Evolutionary conservation across 108 stramenopile species (phyloP).

Genomic region (Skeletonema menzelii): DNA sequence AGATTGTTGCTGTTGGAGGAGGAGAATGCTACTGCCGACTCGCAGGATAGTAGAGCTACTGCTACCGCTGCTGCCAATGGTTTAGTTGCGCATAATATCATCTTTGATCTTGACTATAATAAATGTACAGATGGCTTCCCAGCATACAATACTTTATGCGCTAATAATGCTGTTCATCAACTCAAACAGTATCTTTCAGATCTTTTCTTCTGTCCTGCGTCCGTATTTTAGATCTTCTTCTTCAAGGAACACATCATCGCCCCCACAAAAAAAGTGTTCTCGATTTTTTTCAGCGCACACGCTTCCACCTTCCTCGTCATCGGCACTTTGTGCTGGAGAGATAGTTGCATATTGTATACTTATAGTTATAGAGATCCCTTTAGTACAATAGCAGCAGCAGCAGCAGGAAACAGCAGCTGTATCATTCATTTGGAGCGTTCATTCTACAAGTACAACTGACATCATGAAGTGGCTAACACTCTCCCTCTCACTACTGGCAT

Average conservation of each 20-base stretch:
- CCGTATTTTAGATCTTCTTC: neutral
- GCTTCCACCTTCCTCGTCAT: neutral
- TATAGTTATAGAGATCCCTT: too few relatives aligned
- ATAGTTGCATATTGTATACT: too few relatives aligned
- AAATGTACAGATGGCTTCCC: too few relatives aligned
- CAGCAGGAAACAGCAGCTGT: too few relatives aligned
- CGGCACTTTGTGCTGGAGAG: neutral
- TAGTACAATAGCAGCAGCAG: too few relatives aligned
- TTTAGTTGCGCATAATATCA: neutral
- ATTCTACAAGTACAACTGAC: too few relatives aligned
- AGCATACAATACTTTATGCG: too few relatives aligned
- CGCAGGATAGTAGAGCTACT: neutral
- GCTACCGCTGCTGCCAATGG: neutral
- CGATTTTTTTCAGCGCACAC: too few relatives aligned
- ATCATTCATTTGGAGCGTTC: too few relatives aligned
- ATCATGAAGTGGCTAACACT: neutral
- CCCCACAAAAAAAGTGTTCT: neutral
- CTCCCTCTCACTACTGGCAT: neutral
- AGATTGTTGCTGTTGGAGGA: neutral
- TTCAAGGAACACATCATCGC: neutral
- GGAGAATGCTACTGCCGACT: neutral
- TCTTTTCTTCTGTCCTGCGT: neutral
- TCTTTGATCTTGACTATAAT: neutral
- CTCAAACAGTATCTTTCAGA: neutral
- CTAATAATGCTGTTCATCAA: too few relatives aligned